Conservation (phyloP, 176 grass and related monocot genomes). For the Phragmites australis region DNA sequence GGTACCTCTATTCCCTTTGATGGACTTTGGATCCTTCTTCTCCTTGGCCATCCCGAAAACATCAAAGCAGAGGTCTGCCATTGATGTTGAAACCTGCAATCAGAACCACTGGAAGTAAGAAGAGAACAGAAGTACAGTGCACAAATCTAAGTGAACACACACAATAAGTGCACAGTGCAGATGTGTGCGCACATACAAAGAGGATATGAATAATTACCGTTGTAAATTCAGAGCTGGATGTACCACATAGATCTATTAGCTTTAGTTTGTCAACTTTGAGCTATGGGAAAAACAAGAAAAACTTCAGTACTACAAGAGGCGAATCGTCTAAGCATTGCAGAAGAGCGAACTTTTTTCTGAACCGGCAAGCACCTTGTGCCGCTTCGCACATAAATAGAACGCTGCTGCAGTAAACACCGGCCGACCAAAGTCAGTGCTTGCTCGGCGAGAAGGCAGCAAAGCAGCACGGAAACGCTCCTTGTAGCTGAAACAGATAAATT, state of each 20-base stretch:
- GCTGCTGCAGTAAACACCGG: conserved; percentile 85
- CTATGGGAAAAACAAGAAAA: conserved; percentile 38
- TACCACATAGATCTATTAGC: conserved; percentile 84
- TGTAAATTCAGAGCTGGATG: conserved; percentile 86
- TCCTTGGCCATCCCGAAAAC: conserved; percentile 90
- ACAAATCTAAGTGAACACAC: neutral
- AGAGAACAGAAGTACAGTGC: neutral
- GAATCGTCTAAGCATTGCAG: neutral
- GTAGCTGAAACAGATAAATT: conserved; percentile 49
- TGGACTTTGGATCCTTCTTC: conserved; percentile 79
- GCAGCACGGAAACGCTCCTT: conserved; percentile 85
- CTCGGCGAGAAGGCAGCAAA: conserved; percentile 71
- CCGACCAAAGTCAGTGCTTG: conserved; percentile 75
- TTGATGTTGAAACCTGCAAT: conserved; percentile 84
- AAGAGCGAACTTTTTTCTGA: neutral
- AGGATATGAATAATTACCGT: conserved; percentile 49
- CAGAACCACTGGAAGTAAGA: conserved; percentile 36
- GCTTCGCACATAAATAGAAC: conserved; percentile 95
- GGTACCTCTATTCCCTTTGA: conserved; percentile 93
- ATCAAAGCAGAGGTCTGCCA: conserved; percentile 94
- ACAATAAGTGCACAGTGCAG: neutral
- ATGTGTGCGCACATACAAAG: neutral
- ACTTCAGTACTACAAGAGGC: conserved; percentile 23
- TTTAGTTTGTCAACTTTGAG: conserved; percentile 95
- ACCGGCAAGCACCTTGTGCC: conserved; percentile 68